Evolutionary conservation across 177 flowering plant genomes (phyloP), one percentile per base, ranked within the genome.

Genomic region (Vitis hybrid): DNA sequence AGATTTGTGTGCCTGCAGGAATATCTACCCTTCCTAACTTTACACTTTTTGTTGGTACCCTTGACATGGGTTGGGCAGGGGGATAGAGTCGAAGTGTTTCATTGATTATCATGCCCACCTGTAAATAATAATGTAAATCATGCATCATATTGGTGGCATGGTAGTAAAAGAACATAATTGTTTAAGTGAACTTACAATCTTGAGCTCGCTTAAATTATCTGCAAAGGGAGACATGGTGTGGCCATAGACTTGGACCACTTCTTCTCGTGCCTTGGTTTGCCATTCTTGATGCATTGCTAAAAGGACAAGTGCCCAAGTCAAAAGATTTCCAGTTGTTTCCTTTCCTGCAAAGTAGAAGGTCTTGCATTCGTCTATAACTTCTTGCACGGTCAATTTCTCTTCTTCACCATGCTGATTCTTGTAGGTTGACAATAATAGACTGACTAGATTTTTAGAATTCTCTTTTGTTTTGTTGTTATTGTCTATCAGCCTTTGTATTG

Each of bases 331-430:
- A 19, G 72, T 85, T 9, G 92, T 89, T 66, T 89, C 94, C 70
- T 87, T 89, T 15, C 92, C 95, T 1, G 89, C 94, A 71, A 89
- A 85, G 78, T 90, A 89, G 70, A 92, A 89, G 24, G 87, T 84
- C 85, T 88, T 87, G 83, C 95, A 92, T 72, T 92, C 94, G 49
- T 87, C 90, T 40, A 89, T 84, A 3, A 92, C 75, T 58, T 92
- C 95, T 21, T 90, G 90, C 3, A 75, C 69, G 2, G 66, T 70
- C 2, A 89, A 62, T 56, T 64, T 72, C 54, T 83, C 88, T 59
- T 79, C 84, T 65, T 67, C 71, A 10, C 77, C 82, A 49, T 75
- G 72, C 24, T 82, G 77, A 54, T 81, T 78, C 61, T 78, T 83
- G 58, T 68, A 73, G 0, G 81, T 30, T 6, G 85, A 84, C 79